These are phyloP conservation scores for Pelargonium myrrhifolium DNA, from an alignment of 441 rosid species.

Conservation along the genomic window DNA sequence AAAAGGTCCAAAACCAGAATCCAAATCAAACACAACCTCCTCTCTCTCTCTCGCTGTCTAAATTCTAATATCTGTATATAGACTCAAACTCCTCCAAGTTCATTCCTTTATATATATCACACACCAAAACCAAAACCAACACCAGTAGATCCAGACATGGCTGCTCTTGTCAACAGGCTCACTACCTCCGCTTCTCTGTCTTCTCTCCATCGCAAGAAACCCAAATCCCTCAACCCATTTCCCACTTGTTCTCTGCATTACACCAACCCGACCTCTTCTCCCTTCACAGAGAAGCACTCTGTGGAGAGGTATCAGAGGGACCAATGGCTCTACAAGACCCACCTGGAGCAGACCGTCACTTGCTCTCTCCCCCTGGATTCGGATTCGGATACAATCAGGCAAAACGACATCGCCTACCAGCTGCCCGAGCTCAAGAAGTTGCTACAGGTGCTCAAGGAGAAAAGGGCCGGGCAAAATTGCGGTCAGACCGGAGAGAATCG, in stretches of 20 bases:
- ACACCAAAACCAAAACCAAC: too few species aligned
- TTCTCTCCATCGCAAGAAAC: slow-evolving; percentile 17
- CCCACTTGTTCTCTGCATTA: slow-evolving; percentile 34
- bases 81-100: slow-evolving; percentile 8
- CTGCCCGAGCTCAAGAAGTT: slow-evolving; percentile 77
- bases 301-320: slow-evolving; percentile 64
- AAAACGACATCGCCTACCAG: slow-evolving; percentile 74
- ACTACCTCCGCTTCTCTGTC: slow-evolving; percentile 19
- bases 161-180: slow-evolving; percentile 37
- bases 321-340: slow-evolving; percentile 51
- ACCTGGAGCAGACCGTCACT: slow-evolving; percentile 18
- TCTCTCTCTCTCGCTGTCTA: background rate
- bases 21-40: slow-evolving; percentile 4
- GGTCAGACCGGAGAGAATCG: slow-evolving; percentile 32
- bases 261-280: slow-evolving; percentile 38
- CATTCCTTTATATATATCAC: slow-evolving; percentile 26
- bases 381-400: slow-evolving; percentile 40
- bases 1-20: background rate
- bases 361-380: slow-evolving; percentile 30
- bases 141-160: background rate
- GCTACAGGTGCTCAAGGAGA: slow-evolving; percentile 55
- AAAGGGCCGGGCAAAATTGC: slow-evolving; percentile 32
- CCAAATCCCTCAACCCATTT: slow-evolving; percentile 22
- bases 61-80: background rate
- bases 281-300: slow-evolving; percentile 84